These are phyloP conservation scores for Cystobasidium slooffiae DNA, from an alignment of 1,284 basidiomycete species.

Conservation along the genomic window DNA sequence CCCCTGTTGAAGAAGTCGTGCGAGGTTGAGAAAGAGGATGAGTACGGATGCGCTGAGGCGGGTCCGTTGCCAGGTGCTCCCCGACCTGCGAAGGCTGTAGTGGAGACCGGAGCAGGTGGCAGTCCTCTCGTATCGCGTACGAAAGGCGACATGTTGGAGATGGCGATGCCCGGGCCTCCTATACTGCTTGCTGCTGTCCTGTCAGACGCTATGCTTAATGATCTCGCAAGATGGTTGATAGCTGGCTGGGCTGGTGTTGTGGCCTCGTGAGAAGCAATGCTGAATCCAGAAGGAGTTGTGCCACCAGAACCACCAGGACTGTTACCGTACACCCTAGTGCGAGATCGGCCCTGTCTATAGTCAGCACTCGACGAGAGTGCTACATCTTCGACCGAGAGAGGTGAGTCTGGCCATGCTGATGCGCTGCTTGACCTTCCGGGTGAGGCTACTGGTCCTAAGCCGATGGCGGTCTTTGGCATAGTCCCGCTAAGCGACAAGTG, in stretches of 20 bases:
- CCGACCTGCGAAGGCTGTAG: constrained; percentile 14
- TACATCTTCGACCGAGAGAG: constrained; percentile 9
- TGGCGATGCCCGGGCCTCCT: constrained; percentile 48
- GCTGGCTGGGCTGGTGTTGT: neutral
- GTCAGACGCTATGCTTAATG: constrained; percentile 33
- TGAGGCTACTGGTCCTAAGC: neutral
- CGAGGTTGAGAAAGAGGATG: constrained; percentile 28
- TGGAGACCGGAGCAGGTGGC: constrained; percentile 11
- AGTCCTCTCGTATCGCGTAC: constrained; percentile 47
- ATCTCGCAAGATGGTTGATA: constrained; percentile 21
- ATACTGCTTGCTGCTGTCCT: neutral
- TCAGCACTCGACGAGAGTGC: constrained; percentile 1
- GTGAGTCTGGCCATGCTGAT: constrained; percentile 35
- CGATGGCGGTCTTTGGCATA: constrained; percentile 17
- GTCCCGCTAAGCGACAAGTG: constrained; percentile 33
- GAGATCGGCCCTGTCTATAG: constrained; percentile 28
- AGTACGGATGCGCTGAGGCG: constrained; percentile 28
- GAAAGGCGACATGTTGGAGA: constrained; percentile 54
- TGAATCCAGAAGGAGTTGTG: neutral
- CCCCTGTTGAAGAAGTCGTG: constrained; percentile 38
- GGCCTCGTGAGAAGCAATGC: neutral
- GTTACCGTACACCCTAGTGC: constrained; percentile 9
- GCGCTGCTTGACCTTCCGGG: neutral
- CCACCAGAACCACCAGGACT: constrained; percentile 2
- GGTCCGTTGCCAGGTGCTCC: neutral